Evolutionary conservation across 352 stramenopile genomes (phyloP), one percentile per base, ranked within the genome.

Genomic region (Phytophthora chlamydospora): DNA sequence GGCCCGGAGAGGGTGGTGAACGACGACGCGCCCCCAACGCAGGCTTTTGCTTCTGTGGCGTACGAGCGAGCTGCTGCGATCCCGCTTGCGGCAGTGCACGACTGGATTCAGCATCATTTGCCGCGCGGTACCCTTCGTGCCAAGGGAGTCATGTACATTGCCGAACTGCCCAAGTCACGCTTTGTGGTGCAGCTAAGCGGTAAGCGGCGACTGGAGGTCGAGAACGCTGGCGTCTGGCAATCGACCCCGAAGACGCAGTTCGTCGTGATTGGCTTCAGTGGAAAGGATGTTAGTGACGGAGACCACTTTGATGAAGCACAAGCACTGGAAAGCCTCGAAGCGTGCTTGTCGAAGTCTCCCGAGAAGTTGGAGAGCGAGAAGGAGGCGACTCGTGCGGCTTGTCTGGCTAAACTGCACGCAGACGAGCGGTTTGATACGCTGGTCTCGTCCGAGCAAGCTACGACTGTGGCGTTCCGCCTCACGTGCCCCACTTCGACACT

Each of bases 141-240:
- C 10, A 91, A 91, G 59, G 83, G 83, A 31, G 79, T 91, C 29
- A 58, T 91, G 48, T 85, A 86, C 62, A 61, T 92, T 43, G 56
- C 66, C 1, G 83, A 92, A 38, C 63, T 86, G 48, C 78, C 78
- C 4, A 65, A 54, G 49, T 74, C 76, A 36, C 79, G 83, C 29
- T 92, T 88, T 43, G 80, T 90, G 16, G 65, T 92, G 42, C 83
- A 92, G 44, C 42, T 90, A 14, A 92, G 83, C 40, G 83, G 83
- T 27, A 87, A 88, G 43, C 63, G 80, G 34, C 80, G 83, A 54
- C 50, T 92, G 53, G 76, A 92, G 43, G 71, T 92, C 6, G 74
- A 88, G 40, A 83, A 87, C 51, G 66, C 77, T 27, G 83, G 83
- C 0, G 43, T 58, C 13, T 92, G 83, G 83, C 64, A 75, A 21